These are phyloP conservation scores for Podochytrium sp. DNA, from an alignment of 192 early-diverging fungal genomes.

Conservation along the genomic window DNA sequence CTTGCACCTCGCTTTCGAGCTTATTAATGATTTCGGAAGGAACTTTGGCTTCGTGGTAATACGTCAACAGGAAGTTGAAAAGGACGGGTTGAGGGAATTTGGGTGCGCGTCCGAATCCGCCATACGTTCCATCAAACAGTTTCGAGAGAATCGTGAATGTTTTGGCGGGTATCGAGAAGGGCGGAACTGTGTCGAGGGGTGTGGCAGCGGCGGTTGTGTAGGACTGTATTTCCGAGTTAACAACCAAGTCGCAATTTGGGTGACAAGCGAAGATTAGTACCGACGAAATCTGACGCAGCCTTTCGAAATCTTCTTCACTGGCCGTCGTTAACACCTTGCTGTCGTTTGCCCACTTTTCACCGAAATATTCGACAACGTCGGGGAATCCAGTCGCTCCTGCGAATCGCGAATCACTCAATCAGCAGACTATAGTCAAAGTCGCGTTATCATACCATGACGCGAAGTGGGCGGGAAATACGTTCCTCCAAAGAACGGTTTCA, in stretches of 20 bases:
- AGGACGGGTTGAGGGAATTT: slow-evolving; percentile 68
- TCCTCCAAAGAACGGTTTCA: slow-evolving; percentile 45
- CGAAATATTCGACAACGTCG: slow-evolving; percentile 25
- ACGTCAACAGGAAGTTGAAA: slow-evolving; percentile 59
- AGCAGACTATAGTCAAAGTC: too few species aligned
- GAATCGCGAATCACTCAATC: not conserved
- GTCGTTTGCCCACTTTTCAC: slow-evolving; percentile 47
- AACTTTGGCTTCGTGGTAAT: slow-evolving; percentile 34
- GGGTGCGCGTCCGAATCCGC: slow-evolving; percentile 63
- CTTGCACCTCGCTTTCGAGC: not conserved
- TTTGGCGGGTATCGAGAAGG: slow-evolving; percentile 29
- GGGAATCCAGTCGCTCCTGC: slow-evolving; percentile 41
- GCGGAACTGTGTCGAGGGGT: slow-evolving; percentile 1
- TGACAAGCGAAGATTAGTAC: too few species aligned
- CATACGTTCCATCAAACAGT: slow-evolving; percentile 50
- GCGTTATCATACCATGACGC: slow-evolving; percentile 6
- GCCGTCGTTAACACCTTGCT: slow-evolving; percentile 35
- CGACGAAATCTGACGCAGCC: slow-evolving; percentile 30
- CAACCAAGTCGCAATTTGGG: too few species aligned
- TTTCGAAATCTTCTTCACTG: slow-evolving; percentile 45
- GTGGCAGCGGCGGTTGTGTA: not conserved
- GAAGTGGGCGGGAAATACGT: slow-evolving; percentile 45
- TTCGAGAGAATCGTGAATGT: slow-evolving; percentile 43
- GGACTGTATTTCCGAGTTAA: not conserved
- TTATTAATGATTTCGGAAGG: not conserved